These are phyloP conservation scores for Aspergillus ostianus DNA, from an alignment of 495 filamentous ascomycete genomes.

Conservation along the genomic window DNA sequence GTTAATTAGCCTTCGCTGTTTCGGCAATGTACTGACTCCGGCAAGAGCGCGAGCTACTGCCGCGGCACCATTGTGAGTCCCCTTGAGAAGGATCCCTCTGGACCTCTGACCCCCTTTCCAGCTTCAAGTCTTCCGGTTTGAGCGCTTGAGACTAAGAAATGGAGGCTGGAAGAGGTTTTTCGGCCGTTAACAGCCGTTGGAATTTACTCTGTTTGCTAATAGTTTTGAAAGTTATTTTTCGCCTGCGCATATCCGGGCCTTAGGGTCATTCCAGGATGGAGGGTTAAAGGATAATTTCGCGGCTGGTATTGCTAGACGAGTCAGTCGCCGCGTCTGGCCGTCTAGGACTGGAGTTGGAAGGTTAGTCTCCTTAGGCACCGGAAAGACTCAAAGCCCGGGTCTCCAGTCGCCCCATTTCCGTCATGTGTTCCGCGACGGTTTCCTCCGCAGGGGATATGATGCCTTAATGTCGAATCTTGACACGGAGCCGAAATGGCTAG, in stretches of 20 bases:
- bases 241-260: conserved; percentile 12
- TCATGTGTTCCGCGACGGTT: conserved; percentile 24
- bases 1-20: conserved; percentile 6
- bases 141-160: not conserved
- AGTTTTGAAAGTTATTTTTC: conserved; percentile 20
- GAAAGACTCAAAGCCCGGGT: conserved; percentile 1
- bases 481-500: conserved; percentile 17
- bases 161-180: not conserved
- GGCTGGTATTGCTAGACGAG: conserved; percentile 17
- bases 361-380: conserved; percentile 22
- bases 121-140: not conserved
- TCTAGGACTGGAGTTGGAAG: conserved; percentile 6
- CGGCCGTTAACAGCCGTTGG: not conserved
- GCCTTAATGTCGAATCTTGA: conserved; percentile 27
- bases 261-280: conserved; percentile 28
- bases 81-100: not conserved
- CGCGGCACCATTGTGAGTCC: conserved; percentile 21
- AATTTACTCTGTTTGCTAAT: not conserved
- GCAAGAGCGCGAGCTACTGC: conserved; percentile 22
- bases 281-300: conserved; percentile 26
- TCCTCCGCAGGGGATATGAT: conserved; percentile 21
- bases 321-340: conserved; percentile 23
- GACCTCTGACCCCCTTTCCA: not conserved
- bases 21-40: not conserved
- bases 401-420: conserved; percentile 18